phyloP scores from a whole-genome alignment of 1,284 basidiomycete species.

The Ceraceosorus guamensis region DNA sequence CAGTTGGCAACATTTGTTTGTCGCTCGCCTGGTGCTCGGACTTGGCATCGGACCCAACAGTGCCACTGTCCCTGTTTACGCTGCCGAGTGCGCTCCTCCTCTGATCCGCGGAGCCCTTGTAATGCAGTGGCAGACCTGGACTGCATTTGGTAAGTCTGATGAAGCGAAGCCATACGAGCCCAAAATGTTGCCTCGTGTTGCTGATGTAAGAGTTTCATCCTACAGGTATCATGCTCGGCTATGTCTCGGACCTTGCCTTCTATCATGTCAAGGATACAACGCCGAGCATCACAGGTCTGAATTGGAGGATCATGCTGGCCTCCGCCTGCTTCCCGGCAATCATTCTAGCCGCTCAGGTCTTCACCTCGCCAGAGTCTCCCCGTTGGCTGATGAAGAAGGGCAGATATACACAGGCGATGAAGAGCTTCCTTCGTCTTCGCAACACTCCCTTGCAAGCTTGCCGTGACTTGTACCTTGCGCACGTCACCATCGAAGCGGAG shows the following conservation, averaged over 20 bases:
- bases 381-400: constrained; percentile 65
- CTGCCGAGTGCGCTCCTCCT: constrained; percentile 55
- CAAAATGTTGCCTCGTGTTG: too few species aligned
- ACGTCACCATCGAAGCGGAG: constrained; percentile 53
- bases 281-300: constrained; percentile 52
- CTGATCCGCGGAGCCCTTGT: constrained; percentile 68
- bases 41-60: constrained; percentile 66
- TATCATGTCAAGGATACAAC: constrained; percentile 9
- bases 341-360: constrained; percentile 57
- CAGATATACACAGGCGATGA: constrained; percentile 59
- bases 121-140: constrained; percentile 56
- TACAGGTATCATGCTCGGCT: constrained; percentile 61
- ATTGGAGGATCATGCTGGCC: constrained; percentile 65
- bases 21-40: constrained; percentile 62
- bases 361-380: constrained; percentile 57
- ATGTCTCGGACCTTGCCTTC: constrained; percentile 37
- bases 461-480: constrained; percentile 56
- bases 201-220: too few species aligned
- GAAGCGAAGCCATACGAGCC: too few species aligned
- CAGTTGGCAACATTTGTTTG: constrained; percentile 61
- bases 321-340: constrained; percentile 61
- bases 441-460: constrained; percentile 63
- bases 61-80: constrained; percentile 52
- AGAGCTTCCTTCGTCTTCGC: constrained; percentile 62
- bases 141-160: too few species aligned